Conservation (phyloP, 257 asterid species). For the Solanum infundibuliforme region DNA sequence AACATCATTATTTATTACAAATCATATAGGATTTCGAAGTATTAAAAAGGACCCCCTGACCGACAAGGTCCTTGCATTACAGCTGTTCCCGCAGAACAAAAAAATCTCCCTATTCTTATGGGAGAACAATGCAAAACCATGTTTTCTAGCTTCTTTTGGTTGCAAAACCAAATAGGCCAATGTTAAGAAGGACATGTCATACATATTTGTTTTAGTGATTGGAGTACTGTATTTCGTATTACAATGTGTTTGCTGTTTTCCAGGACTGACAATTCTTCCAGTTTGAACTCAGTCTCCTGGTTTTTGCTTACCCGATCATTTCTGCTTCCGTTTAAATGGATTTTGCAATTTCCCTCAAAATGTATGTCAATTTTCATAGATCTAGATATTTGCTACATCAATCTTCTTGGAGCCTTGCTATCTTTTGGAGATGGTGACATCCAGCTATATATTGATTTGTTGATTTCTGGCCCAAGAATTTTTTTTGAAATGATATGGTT, state of each 20-base stretch:
- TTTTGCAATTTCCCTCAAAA: too few relatives aligned
- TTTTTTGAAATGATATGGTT: too few relatives aligned
- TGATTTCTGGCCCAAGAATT: too few relatives aligned
- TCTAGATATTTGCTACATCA: too few relatives aligned
- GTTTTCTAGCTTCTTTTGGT: background rate
- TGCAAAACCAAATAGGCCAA: background rate
- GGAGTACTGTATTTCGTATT: background rate
- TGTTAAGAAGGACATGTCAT: background rate
- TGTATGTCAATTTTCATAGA: too few relatives aligned
- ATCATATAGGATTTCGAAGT: background rate
- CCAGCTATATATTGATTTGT: too few relatives aligned
- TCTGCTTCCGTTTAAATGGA: too few relatives aligned
- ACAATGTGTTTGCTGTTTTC: background rate
- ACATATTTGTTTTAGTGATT: background rate
- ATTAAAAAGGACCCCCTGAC: background rate
- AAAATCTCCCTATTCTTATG: background rate
- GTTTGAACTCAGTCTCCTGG: background rate
- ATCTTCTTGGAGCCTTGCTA: too few relatives aligned
- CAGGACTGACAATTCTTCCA: background rate
- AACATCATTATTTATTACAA: background rate
- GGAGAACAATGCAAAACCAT: background rate
- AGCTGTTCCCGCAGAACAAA: background rate
- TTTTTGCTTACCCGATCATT: too few relatives aligned
- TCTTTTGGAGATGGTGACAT: too few relatives aligned
- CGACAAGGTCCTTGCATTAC: background rate